Evolutionary conservation across 1,284 basidiomycete species (phyloP).

Genomic region (Cryptococcus maquisensis): DNA sequence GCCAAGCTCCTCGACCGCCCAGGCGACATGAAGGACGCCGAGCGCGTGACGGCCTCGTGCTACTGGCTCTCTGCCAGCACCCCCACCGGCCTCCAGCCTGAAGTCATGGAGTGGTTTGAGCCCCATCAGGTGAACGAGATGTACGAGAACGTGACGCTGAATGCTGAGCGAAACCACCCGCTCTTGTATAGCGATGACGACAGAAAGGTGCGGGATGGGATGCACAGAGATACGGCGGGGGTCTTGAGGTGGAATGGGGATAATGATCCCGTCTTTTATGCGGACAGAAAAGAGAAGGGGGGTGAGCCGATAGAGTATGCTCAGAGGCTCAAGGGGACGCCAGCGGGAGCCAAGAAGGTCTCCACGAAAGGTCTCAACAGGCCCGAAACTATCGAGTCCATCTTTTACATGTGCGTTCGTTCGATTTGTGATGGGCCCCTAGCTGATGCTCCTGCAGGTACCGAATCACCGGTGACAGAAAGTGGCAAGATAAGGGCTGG

Average conservation of each 20-base stretch:
- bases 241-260: conserved; percentile 29
- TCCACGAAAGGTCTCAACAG: conserved; percentile 46
- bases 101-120: conserved; percentile 44
- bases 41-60: conserved; percentile 52
- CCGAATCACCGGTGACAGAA: conserved; percentile 54
- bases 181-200: conserved; percentile 3
- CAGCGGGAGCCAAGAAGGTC: conserved; percentile 34
- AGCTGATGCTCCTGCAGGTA: conserved; percentile 47
- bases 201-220: conserved; percentile 7
- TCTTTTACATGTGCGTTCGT: conserved; percentile 50
- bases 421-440: neutral
- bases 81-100: conserved; percentile 49
- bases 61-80: conserved; percentile 52
- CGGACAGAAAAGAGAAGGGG: conserved; percentile 13
- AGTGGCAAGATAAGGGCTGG: conserved; percentile 59
- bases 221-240: conserved; percentile 23
- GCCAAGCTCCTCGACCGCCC: conserved; percentile 50
- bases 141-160: conserved; percentile 33
- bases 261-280: conserved; percentile 14
- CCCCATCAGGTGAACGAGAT: conserved; percentile 19
- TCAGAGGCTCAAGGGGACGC: conserved; percentile 37
- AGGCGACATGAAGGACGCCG: conserved; percentile 49
- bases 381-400: conserved; percentile 57
- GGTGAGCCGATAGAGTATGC: conserved; percentile 33
- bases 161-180: conserved; percentile 19